Base-by-base conservation (phyloP, 1,139 yeast species). In the Zygoascus hellenicus region DNA sequence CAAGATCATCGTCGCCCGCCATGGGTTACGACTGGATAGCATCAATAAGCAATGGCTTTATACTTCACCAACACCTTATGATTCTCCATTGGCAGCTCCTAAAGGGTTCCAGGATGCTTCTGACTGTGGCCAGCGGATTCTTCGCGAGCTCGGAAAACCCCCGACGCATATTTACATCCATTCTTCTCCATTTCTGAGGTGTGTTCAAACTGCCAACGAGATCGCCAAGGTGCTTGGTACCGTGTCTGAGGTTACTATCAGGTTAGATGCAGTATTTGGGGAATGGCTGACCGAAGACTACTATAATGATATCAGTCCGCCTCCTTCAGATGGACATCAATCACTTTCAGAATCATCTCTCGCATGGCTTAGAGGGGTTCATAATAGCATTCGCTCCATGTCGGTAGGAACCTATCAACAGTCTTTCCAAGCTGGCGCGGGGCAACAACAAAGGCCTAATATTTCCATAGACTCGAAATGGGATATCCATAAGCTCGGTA, bases 271-370 rank as follows among this genome's bases (percentile, higher is more conserved):
- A 3, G 64, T 61, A 19, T 58, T 69, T 38, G 72, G 72, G 15
- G 72, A 68, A 48, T 68, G 71, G 71, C 63, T 64, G 48, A 66
- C 67, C 1, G 61, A 67, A 2, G 72, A 67, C 53, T 68, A 68
- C 51, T 68, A 60, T 49, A 47, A 58, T 7, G 58, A 59, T 38
- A 58, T 58, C 13, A 48, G 59, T 0, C 70, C 72, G 2, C 72
- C 72, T 9, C 68, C 69, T 1, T 57, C 58, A 16, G 69, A 67
- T 51, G 62, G 63, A 43, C 63, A 63, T 46, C 48, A 48, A 14
- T 52, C 64, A 4, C 41, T 67, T 29, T 58, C 58, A 11, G 55
- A 53, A 13, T 48, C 59, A 19, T 54, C 69, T 13, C 44, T 50
- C 33, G 39, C 54, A 2, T 63, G 66, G 61, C 47, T 47, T 14